phyloP scores from a whole-genome alignment of 108 stramenopile genomes.

The Craspedostauros australis region DNA sequence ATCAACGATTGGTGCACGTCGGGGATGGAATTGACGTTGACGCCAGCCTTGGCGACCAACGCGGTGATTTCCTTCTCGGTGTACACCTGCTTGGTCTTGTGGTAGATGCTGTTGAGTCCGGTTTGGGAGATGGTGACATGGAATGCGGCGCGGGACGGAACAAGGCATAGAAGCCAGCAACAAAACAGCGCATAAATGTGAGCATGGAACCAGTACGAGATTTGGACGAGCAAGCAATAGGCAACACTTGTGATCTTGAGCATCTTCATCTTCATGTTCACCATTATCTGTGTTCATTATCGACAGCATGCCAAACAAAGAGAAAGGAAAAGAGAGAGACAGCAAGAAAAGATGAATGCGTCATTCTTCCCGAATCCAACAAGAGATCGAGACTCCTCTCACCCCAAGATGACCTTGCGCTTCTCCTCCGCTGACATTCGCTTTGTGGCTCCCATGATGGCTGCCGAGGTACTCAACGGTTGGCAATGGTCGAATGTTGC shows the following conservation, averaged over 20 bases:
- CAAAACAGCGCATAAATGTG: not conserved
- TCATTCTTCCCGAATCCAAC: not conserved
- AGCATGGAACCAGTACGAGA: not conserved
- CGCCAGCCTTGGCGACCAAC: conserved; percentile 76
- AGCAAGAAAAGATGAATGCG: not conserved
- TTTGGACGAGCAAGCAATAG: not conserved
- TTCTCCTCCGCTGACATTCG: conserved; percentile 90
- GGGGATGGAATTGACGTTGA: conserved; percentile 67
- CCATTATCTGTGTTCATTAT: too few relatives aligned
- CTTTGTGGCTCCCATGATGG: conserved; percentile 50
- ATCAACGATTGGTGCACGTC: conserved; percentile 74
- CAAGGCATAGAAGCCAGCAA: not conserved
- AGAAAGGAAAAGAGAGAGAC: not conserved
- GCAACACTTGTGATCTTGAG: not conserved
- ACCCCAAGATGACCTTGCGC: conserved; percentile 61
- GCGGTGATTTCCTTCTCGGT: conserved; percentile 86
- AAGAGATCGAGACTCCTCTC: not conserved
- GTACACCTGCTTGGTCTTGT: conserved; percentile 71
- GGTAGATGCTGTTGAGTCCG: conserved; percentile 47
- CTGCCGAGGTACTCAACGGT: too few relatives aligned
- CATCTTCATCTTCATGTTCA: too few relatives aligned
- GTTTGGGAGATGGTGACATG: too few relatives aligned
- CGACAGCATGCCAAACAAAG: not conserved
- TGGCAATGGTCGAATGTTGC: too few relatives aligned
- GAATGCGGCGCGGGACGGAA: too few relatives aligned